Percentiles rank a stretch among this genome's conserved stretches.
Conservation (phyloP, 2,329 filamentous ascomycete species). For the Didymella keratinophila region DNA sequence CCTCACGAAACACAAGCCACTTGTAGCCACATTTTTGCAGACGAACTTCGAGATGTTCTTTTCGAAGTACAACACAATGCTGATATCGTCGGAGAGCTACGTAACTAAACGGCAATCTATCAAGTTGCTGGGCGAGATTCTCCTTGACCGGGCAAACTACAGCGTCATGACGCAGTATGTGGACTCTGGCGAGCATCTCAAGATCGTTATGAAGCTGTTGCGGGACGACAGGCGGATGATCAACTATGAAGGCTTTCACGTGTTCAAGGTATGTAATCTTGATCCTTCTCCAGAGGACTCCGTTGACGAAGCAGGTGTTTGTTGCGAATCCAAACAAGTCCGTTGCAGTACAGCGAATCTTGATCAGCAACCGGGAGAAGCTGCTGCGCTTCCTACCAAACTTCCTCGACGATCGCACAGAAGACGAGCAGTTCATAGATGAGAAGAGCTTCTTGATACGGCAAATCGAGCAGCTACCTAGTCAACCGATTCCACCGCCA, state of each 20-base stretch:
- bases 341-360: conserved; percentile 91
- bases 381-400: conserved; percentile 86
- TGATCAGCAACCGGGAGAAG: conserved; percentile 95
- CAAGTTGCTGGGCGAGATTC: conserved; percentile 92
- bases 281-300: not conserved
- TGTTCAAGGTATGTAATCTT: conserved; percentile 76
- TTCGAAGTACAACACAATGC: conserved; percentile 81
- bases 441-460: conserved; percentile 97
- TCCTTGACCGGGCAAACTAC: conserved; percentile 95
- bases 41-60: conserved; percentile 96
- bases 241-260: conserved; percentile 98
- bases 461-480: conserved; percentile 71
- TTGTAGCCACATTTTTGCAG: conserved; percentile 86
- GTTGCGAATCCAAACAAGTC: conserved; percentile 99
- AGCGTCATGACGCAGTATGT: conserved; percentile 98
- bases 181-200: conserved; percentile 92
- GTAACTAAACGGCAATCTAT: conserved; percentile 98
- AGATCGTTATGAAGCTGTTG: conserved; percentile 97
- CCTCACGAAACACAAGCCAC: conserved; percentile 88
- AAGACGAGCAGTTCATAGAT: conserved; percentile 98
- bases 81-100: conserved; percentile 93
- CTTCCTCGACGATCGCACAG: conserved; percentile 92
- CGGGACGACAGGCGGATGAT: conserved; percentile 98
- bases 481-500: conserved; percentile 37
- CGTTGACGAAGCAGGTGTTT: conserved; percentile 70